Evolutionary conservation across 768 basidiomycete genomes (phyloP).

Genomic region (Mycena rebaudengoi): DNA sequence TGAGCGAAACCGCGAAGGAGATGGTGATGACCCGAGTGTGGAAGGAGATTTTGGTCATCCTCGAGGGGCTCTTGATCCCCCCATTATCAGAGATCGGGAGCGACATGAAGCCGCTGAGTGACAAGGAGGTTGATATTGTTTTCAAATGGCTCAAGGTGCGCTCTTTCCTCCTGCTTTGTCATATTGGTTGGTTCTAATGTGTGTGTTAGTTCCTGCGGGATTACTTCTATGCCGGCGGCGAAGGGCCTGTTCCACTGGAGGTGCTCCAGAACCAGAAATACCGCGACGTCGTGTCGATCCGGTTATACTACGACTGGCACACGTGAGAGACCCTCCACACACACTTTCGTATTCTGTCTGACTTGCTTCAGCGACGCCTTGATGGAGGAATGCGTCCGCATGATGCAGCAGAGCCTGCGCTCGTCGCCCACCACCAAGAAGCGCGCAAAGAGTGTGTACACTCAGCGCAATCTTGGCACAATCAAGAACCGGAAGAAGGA

Average conservation of each 20-base stretch:
- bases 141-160: slow-evolving; percentile 97
- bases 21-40: slow-evolving; percentile 93
- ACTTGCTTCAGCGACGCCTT: slow-evolving; percentile 66
- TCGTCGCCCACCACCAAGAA: slow-evolving; percentile 81
- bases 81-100: slow-evolving; percentile 86
- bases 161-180: neutral
- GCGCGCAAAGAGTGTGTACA: slow-evolving; percentile 91
- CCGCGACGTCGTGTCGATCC: slow-evolving; percentile 87
- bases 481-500: slow-evolving; percentile 94
- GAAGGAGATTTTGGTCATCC: slow-evolving; percentile 91
- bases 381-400: slow-evolving; percentile 95
- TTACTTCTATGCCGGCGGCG: slow-evolving; percentile 95
- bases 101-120: slow-evolving; percentile 90
- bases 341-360: slow-evolving; percentile 11
- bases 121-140: slow-evolving; percentile 98
- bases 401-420: slow-evolving; percentile 90
- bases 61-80: slow-evolving; percentile 91
- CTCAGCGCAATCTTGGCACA: slow-evolving; percentile 94
- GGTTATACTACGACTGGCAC: slow-evolving; percentile 96
- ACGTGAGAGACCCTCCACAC: slow-evolving; percentile 62
- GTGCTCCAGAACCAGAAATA: slow-evolving; percentile 94
- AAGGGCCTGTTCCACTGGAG: slow-evolving; percentile 88
- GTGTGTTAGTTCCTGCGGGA: slow-evolving; percentile 82
- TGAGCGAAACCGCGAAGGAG: slow-evolving; percentile 86
- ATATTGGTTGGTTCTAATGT: neutral